Percentiles rank a stretch among this genome's conserved stretches.
These are phyloP conservation scores for Calocera viscosa DNA, from an alignment of 768 basidiomycete species.

Conservation along the genomic window DNA sequence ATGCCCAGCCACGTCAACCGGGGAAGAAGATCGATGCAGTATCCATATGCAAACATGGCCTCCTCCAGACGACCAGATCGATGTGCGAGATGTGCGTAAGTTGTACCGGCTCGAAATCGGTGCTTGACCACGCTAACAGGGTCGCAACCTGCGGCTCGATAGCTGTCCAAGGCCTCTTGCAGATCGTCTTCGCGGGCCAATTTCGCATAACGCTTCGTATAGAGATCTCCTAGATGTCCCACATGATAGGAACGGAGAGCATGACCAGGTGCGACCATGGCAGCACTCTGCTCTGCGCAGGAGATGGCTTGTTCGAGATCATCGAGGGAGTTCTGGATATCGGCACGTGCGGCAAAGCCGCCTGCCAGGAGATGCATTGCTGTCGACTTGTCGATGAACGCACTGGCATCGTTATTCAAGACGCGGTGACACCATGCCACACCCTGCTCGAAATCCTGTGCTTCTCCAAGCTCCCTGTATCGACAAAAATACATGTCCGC, in stretches of 20 bases:
- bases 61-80: background rate
- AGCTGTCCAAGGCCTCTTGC: background rate
- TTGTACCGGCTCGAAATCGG: background rate
- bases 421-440: background rate
- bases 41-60: background rate
- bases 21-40: background rate
- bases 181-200: background rate
- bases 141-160: background rate
- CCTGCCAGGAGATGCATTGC: background rate
- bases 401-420: background rate
- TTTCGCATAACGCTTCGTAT: background rate
- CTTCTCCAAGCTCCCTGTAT: background rate
- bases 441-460: background rate
- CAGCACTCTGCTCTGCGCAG: background rate
- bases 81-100: background rate
- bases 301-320: background rate
- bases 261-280: background rate
- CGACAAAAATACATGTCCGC: constrained; percentile 1
- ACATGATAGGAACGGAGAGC: background rate
- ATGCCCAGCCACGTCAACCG: background rate
- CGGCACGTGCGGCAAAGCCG: background rate
- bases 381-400: background rate
- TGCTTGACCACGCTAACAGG: background rate
- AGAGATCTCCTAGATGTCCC: background rate
- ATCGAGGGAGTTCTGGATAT: background rate